Base-by-base conservation (phyloP, 83 land plant species). In the Thuja plicata region DNA sequence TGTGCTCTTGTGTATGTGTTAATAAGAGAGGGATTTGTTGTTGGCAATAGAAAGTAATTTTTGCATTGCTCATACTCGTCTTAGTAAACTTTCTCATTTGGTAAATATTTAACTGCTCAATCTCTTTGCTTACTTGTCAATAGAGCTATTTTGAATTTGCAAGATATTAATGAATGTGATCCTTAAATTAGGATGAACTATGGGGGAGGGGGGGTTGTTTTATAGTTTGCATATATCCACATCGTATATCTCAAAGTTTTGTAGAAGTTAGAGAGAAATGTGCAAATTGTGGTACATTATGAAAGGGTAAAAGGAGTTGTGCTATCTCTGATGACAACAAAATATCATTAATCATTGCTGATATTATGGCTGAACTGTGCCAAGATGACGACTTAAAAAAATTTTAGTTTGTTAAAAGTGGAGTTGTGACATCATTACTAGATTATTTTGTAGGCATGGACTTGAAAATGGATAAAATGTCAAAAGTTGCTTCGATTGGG, bases 321-420 rank as follows among this genome's bases (percentile, higher is more conserved):
- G 87, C 79, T 60, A 87, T 66, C 21, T 85, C 83, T n/a, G 66
- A 79, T 48, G 83, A 60, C 77, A 90, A 92, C 21, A 89, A 92
- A 48, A 93, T 89, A 71, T 15, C 91, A 40, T 4, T 48, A 46
- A 35, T 40, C 35, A 81, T 91, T 86, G 34, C 74, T 70, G 90
- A 92, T 54, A 87, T 92, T 43, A 90, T 93, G 48, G 83, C 86
- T 10, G 93, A 92, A 78, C 89, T 93, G 48, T 89, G 91, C 52
- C 87, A 87, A 11, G 92, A 89, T 38, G 93, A 90, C 55, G 90
- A 93, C 0, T 89, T 93, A 6, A 92, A 93, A 8, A 93, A 92
- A 2, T 93, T 93, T 90, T 93, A 93, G 52, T 93, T 93, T 62
- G 90, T 92, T 34, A 87, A 88, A 45, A 92, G 94, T 89, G 93